These are phyloP conservation scores for Leishmania aethiopica DNA, from an alignment of 208 protist genomes.

Conservation along the genomic window DNA sequence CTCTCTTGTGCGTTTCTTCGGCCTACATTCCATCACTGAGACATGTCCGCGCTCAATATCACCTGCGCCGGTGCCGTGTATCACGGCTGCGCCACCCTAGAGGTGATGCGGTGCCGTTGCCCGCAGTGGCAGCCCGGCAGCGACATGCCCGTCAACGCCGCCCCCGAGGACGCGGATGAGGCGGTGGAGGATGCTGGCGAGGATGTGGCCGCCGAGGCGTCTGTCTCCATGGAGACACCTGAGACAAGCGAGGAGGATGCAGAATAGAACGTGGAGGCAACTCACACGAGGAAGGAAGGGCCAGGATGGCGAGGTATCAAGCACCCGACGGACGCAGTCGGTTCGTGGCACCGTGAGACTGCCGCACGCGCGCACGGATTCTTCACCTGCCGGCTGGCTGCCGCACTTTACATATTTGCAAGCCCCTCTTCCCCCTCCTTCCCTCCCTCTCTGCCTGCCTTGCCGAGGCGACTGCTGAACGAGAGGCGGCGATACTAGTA, in stretches of 20 bases:
- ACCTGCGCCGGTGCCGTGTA: slow-evolving; percentile 75
- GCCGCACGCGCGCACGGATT: neutral
- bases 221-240: neutral
- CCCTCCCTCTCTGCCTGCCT: neutral
- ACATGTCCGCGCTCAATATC: slow-evolving; percentile 78
- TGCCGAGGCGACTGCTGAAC: neutral
- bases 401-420: neutral
- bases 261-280: slow-evolving; percentile 5
- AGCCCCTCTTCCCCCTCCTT: neutral
- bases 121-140: slow-evolving; percentile 70
- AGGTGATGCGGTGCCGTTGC: slow-evolving; percentile 76
- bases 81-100: slow-evolving; percentile 52
- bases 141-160: slow-evolving; percentile 38
- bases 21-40: neutral
- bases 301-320: neutral
- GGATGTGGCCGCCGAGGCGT: slow-evolving; percentile 4
- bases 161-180: slow-evolving; percentile 35
- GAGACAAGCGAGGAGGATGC: slow-evolving; percentile 21
- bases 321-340: neutral
- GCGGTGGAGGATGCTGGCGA: slow-evolving; percentile 23
- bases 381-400: neutral
- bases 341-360: neutral
- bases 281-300: neutral
- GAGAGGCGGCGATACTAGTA: neutral
- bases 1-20: neutral